Conservation (phyloP, 192 early-diverging fungal species). For the Pilobolus umbonatus region DNA sequence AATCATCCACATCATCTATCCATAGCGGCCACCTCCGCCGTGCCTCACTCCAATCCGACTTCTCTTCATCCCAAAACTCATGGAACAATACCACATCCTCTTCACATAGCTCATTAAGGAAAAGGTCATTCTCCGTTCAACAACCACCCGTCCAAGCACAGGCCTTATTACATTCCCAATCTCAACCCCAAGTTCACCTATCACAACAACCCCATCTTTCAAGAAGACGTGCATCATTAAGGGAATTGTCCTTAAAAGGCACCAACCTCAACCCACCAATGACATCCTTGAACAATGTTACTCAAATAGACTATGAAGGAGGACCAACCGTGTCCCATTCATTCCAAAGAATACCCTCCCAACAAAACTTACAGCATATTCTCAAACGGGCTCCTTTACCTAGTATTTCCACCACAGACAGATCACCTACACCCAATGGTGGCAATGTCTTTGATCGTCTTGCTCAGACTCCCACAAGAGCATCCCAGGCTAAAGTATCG, state of each 20-base stretch:
- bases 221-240: constrained; percentile 26
- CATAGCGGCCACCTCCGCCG: constrained; percentile 28
- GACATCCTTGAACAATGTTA: constrained; percentile 1
- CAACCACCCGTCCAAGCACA: constrained; percentile 8
- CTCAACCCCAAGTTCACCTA: too few relatives aligned
- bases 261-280: background rate
- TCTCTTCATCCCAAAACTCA: constrained; percentile 19
- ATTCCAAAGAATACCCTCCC: constrained; percentile 11
- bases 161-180: too few relatives aligned
- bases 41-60: constrained; percentile 28
- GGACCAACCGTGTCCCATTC: constrained; percentile 1
- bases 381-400: constrained; percentile 1
- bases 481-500: constrained; percentile 31
- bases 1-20: constrained; percentile 35
- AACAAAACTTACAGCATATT: background rate
- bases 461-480: constrained; percentile 29
- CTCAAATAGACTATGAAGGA: constrained; percentile 1
- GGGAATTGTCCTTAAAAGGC: constrained; percentile 28
- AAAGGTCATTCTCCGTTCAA: constrained; percentile 23
- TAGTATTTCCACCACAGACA: background rate
- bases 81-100: background rate
- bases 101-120: constrained; percentile 6
- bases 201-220: constrained; percentile 8
- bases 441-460: constrained; percentile 33
- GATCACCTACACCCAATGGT: constrained; percentile 8